Base-by-base conservation (phyloP, 2,329 filamentous ascomycete genomes). In the Alternaria sp. region DNA sequence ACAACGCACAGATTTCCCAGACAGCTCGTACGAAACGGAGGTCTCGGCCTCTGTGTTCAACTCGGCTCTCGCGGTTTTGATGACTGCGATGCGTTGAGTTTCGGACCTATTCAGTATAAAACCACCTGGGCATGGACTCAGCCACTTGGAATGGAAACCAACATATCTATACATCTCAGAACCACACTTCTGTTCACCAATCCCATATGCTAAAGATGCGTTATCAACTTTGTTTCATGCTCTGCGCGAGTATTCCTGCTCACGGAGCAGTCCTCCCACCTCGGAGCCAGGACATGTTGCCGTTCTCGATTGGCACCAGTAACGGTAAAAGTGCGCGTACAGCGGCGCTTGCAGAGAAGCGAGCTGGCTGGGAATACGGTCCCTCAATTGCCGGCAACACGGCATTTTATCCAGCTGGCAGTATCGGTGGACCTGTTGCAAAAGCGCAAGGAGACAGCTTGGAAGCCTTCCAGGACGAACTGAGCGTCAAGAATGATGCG, bases 321-420 rank as follows among this genome's bases (percentile, higher is more conserved):
- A 3, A 15, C 8, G n/a, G 32, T n/a, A 9, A 7, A 11, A 30
- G n/a, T 45, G 21, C 17, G 40, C 54, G 54, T 56, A 25, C 40
- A 17, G 15, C 19, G 23, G 54, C 40, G 17, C 40, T 56, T n/a
- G 54, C 54, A 45, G 40, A 56, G 30, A 46, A 56, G 40, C 54
- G 40, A 26, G 54, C 43, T 11, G 54, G 54, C 5, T 56, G 54
- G 54, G 5, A 23, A 19, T 56, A 56, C 6, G 43, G 54, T 13
- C 54, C 54, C 10, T 56, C 54, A 15, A 46, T 56, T 32, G 54
- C 54, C n/a, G 54, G 54, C 2, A 46, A 56, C 25, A 56, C 54
- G 3, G 23, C 54, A 10, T 56, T 56, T 2, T 56, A 56, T 13
- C 54, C 54, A 17, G 6, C 54, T 30, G 54, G 54, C 40, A 28